Conservation (phyloP, 768 basidiomycete species). For the Naganishia vishniacii region DNA sequence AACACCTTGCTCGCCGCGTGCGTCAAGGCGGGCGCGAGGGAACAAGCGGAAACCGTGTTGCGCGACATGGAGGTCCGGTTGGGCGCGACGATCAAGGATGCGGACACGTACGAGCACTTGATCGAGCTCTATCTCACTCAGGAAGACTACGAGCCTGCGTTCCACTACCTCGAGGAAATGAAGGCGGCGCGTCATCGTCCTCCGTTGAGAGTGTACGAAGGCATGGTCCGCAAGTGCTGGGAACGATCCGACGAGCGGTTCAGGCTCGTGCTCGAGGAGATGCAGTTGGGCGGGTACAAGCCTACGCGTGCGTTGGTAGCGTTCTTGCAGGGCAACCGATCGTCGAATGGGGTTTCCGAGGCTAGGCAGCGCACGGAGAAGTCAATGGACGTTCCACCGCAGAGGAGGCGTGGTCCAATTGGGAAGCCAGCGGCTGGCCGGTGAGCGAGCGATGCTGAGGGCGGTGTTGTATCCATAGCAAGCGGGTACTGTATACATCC, state of each 20-base stretch:
- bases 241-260: slow-evolving; percentile 59
- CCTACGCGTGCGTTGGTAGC: not conserved
- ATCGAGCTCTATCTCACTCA: slow-evolving; percentile 67
- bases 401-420: too few relatives aligned
- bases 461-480: too few relatives aligned
- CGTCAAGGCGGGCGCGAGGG: slow-evolving; percentile 57
- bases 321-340: too few relatives aligned
- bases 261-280: slow-evolving; percentile 63
- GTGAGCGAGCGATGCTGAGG: too few relatives aligned
- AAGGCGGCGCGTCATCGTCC: slow-evolving; percentile 62
- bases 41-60: slow-evolving; percentile 64
- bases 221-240: slow-evolving; percentile 60
- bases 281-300: slow-evolving; percentile 49
- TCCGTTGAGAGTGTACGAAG: slow-evolving; percentile 55
- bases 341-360: too few relatives aligned
- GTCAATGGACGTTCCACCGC: too few relatives aligned
- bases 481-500: too few relatives aligned
- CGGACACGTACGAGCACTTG: slow-evolving; percentile 62
- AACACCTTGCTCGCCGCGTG: slow-evolving; percentile 66
- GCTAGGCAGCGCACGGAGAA: too few relatives aligned
- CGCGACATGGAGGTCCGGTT: slow-evolving; percentile 57
- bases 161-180: slow-evolving; percentile 84
- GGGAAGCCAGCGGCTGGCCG: too few relatives aligned
- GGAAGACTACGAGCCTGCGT: slow-evolving; percentile 73
- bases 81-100: slow-evolving; percentile 44